phyloP scores from a whole-genome alignment of 306 rosid species.

The Corylus americana region DNA sequence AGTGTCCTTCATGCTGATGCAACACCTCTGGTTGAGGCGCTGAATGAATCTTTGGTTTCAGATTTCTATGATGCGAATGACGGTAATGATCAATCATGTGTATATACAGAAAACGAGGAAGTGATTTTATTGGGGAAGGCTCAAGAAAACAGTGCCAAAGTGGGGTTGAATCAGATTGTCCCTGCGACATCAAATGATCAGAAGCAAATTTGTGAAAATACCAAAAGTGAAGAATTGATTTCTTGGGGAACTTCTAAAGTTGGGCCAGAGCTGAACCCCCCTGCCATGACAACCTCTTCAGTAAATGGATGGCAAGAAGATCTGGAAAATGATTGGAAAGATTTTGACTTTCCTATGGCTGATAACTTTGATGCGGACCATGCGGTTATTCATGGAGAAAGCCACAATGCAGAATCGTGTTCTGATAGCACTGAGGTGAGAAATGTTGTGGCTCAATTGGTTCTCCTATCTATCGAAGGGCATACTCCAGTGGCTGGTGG shows the following conservation, averaged over 20 bases:
- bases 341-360: conserved; percentile 20
- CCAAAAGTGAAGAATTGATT: conserved; percentile 6
- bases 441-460: conserved; percentile 28
- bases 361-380: conserved; percentile 9
- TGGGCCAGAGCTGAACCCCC: conserved; percentile 4
- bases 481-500: conserved; percentile 22
- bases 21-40: conserved; percentile 20
- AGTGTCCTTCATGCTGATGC: conserved; percentile 15
- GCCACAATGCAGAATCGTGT: conserved; percentile 21
- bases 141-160: conserved; percentile 31
- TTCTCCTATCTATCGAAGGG: conserved; percentile 20
- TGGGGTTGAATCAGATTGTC: conserved; percentile 16
- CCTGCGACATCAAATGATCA: conserved; percentile 33
- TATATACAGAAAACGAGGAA: conserved; percentile 24
- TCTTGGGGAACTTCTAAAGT: neutral
- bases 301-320: neutral
- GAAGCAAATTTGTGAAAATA: conserved; percentile 19
- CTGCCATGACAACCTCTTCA: conserved; percentile 9
- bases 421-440: conserved; percentile 26
- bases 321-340: conserved; percentile 24
- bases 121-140: conserved; percentile 8
- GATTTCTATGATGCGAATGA: conserved; percentile 27
- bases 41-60: conserved; percentile 29
- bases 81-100: conserved; percentile 11
- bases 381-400: neutral